A percentile compares a stretch with the other conserved stretches of the same genome.
phyloP scores from a whole-genome alignment of 2,329 filamentous ascomycete species.

The Sporothrix mexicana region DNA sequence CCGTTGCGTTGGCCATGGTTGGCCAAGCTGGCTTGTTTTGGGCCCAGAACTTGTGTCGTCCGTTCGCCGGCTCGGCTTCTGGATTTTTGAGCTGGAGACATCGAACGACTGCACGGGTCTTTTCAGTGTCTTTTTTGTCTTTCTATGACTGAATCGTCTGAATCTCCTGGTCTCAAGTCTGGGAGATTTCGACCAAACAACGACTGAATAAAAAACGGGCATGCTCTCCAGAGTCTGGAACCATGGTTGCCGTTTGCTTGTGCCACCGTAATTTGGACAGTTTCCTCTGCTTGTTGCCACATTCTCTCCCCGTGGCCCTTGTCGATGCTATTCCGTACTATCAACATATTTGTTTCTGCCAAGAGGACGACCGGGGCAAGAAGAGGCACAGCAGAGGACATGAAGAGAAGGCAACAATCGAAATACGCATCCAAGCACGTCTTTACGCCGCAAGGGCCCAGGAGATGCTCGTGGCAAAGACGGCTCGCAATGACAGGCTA shows the following conservation, averaged over 20 bases:
- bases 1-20: not conserved
- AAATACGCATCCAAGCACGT: not conserved
- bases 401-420: not conserved
- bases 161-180: not conserved
- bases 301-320: not conserved
- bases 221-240: not conserved
- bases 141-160: no score
- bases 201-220: not conserved
- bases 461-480: not conserved
- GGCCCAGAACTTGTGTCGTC: not conserved
- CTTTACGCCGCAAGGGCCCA: not conserved
- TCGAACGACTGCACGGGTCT: not conserved
- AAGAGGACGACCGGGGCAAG: not conserved
- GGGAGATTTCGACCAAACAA: not conserved
- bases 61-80: not conserved
- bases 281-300: not conserved
- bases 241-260: conserved; percentile 5
- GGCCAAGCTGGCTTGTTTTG: not conserved
- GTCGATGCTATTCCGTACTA: not conserved
- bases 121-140: no score
- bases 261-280: not conserved
- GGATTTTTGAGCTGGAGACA: not conserved
- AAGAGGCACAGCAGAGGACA: conserved; percentile 5
- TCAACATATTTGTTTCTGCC: not conserved
- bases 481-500: conserved; percentile 16